Percentiles rank a stretch among this genome's conserved stretches.
Evolutionary conservation across 2,329 filamentous ascomycete genomes (phyloP).

Genomic region (Xylariaceae sp.): DNA sequence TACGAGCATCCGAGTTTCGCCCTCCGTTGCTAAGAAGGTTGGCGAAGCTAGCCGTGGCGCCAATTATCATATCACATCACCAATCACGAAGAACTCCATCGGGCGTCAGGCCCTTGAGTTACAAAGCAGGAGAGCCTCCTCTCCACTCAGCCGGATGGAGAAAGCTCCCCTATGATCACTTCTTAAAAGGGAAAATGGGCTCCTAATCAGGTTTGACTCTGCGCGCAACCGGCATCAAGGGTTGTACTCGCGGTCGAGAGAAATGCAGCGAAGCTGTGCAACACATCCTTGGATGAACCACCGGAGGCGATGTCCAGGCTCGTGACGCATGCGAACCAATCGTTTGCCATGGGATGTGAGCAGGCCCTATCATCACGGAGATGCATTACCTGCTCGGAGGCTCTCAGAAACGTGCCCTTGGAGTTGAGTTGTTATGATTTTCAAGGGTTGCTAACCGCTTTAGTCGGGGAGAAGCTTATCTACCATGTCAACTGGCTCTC

Average conservation of each 20-base stretch:
- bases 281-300: conserved; percentile 16
- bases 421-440: conserved; percentile 6
- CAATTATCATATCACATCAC: conserved; percentile 9
- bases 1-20: not conserved
- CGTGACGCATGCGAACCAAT: conserved; percentile 18
- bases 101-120: conserved; percentile 8
- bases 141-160: conserved; percentile 16
- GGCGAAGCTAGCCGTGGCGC: conserved; percentile 4
- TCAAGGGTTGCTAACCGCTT: conserved; percentile 6
- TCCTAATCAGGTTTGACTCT: conserved; percentile 15
- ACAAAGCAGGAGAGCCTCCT: conserved; percentile 8
- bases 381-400: conserved; percentile 18
- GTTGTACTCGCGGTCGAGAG: conserved; percentile 15
- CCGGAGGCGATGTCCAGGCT: conserved; percentile 15
- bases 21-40: not conserved
- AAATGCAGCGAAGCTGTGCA: conserved; percentile 15
- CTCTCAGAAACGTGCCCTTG: conserved; percentile 11
- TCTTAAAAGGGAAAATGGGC: conserved; percentile 15
- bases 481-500: conserved; percentile 1
- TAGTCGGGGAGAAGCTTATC: conserved; percentile 9
- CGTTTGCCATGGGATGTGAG: conserved; percentile 9
- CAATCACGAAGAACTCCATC: conserved; percentile 13
- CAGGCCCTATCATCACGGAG: conserved; percentile 15
- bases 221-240: conserved; percentile 11
- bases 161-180: conserved; percentile 15